A percentile compares a stretch with the other conserved stretches of the same genome.
Conservation (phyloP, 306 rosid species). For the Prunus salicina region DNA sequence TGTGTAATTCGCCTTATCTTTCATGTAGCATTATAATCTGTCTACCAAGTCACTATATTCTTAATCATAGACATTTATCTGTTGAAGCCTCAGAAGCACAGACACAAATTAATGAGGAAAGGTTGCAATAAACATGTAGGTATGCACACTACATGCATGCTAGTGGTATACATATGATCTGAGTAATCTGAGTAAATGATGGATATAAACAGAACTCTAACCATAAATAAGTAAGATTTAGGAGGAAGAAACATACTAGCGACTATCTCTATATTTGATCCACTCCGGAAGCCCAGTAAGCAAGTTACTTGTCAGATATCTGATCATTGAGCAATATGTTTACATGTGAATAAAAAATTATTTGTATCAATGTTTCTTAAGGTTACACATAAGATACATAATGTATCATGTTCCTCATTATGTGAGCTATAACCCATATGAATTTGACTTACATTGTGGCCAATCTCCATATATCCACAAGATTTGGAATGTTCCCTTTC, state of each 20-base stretch:
- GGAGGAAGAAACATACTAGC: conserved; percentile 21
- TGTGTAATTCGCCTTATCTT: no score
- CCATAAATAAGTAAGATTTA: neutral
- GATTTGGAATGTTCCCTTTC: conserved; percentile 17
- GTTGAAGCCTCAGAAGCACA: neutral
- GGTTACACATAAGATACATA: no score
- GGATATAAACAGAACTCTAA: neutral
- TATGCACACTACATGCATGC: no score
- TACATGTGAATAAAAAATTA: no score
- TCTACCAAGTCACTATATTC: neutral
- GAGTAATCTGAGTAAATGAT: neutral
- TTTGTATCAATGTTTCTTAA: no score
- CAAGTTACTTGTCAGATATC: conserved; percentile 26
- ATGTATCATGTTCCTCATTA: neutral
- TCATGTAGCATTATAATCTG: neutral
- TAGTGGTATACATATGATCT: neutral
- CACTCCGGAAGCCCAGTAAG: conserved; percentile 26
- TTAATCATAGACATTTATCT: neutral
- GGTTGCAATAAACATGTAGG: neutral
- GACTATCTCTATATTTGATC: conserved; percentile 20
- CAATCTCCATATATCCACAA: neutral
- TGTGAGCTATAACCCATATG: neutral
- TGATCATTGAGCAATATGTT: conserved; percentile 3
- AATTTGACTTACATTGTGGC: conserved; percentile 18
- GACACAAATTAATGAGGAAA: neutral